A percentile compares a stretch with the other conserved stretches of the same genome.
phyloP scores from a whole-genome alignment of 106 monocot genomes.

The Allium fistulosum region DNA sequence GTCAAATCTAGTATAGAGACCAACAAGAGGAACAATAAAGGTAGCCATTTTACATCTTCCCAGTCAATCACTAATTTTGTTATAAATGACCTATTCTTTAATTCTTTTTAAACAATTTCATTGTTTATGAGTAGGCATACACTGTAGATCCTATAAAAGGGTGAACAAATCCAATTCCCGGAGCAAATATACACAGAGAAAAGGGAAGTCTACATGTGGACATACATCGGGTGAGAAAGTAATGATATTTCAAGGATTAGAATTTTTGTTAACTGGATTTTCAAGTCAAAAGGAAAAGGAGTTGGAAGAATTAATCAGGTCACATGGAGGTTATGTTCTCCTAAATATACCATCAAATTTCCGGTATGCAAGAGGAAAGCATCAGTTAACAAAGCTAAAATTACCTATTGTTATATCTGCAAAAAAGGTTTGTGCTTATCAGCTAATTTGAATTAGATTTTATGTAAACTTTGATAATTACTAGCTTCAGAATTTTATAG shows the following conservation, averaged over 20 bases:
- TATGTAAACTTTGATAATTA: too few species aligned
- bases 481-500: too few species aligned
- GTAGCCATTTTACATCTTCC: background rate
- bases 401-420: constrained; percentile 55
- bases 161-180: constrained; percentile 1
- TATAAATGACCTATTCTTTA: too few species aligned
- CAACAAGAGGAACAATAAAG: constrained; percentile 8
- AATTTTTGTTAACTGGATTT: constrained; percentile 86
- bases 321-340: constrained; percentile 65
- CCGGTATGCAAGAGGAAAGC: constrained; percentile 18
- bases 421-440: constrained; percentile 46
- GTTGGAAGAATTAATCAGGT: constrained; percentile 47
- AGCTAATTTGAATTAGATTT: background rate
- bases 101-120: too few species aligned
- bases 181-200: constrained; percentile 6
- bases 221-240: constrained; percentile 15
- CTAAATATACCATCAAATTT: constrained; percentile 35
- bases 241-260: constrained; percentile 52
- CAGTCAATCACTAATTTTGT: background rate
- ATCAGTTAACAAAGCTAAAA: constrained; percentile 15
- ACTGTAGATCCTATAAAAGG: constrained; percentile 12
- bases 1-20: constrained; percentile 13
- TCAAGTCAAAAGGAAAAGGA: constrained; percentile 44
- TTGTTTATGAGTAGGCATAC: constrained; percentile 18
- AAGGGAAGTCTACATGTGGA: constrained; percentile 7